phyloP scores from a whole-genome alignment of 495 filamentous ascomycete genomes.

The Aspergillus sparsus region DNA sequence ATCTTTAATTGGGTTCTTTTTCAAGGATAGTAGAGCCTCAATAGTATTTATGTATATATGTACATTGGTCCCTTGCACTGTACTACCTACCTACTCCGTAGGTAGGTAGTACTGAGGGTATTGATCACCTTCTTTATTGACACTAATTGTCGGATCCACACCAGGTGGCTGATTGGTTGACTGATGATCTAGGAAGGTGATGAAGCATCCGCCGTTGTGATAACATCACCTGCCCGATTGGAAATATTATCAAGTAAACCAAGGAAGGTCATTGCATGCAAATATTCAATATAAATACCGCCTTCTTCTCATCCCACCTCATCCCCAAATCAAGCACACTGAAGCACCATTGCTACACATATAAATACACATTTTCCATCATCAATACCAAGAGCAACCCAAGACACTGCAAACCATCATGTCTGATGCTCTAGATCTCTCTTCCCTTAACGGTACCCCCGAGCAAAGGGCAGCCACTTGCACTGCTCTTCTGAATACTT shows the following conservation, averaged over 20 bases:
- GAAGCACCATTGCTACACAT: neutral
- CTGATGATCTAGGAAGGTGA: neutral
- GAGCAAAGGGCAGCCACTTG: slow-evolving; percentile 24
- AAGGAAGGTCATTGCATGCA: neutral
- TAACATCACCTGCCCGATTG: neutral
- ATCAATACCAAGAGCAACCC: neutral
- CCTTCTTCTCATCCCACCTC: neutral
- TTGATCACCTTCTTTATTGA: neutral
- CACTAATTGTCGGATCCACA: neutral
- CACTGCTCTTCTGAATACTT: slow-evolving; percentile 18
- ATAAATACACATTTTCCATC: neutral
- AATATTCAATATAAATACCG: neutral
- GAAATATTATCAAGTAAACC: neutral
- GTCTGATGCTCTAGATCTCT: slow-evolving; percentile 20
- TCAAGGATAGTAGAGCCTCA: too few relatives aligned
- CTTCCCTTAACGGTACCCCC: slow-evolving; percentile 27
- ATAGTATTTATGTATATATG: too few relatives aligned
- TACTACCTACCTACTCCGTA: too few relatives aligned
- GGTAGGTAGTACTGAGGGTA: too few relatives aligned
- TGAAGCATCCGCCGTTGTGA: neutral
- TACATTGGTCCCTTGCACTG: too few relatives aligned
- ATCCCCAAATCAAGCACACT: too few relatives aligned
- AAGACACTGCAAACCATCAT: neutral
- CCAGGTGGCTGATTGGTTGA: neutral
- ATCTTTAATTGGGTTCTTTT: too few relatives aligned